Percentiles rank a stretch among this genome's conserved stretches.
These are phyloP conservation scores for Umbellularia californica DNA, from an alignment of 164 flowering plant species.

Conservation along the genomic window DNA sequence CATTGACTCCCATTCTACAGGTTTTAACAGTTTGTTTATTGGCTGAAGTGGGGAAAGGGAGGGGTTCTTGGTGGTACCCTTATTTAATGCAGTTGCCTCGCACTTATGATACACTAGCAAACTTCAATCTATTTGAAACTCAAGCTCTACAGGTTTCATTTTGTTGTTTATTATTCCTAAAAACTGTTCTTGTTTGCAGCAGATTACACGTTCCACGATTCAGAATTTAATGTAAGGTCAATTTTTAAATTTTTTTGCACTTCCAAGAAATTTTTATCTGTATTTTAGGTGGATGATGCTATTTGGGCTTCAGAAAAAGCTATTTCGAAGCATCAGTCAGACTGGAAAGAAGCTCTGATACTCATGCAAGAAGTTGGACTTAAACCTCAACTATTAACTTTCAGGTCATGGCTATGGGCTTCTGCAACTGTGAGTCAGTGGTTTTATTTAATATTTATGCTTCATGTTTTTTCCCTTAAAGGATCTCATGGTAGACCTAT, in stretches of 20 bases:
- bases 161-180: slow-evolving; percentile 8
- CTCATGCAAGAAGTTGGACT: slow-evolving; percentile 58
- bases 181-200: background rate
- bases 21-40: slow-evolving; percentile 57
- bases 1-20: slow-evolving; percentile 34
- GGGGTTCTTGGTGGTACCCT: slow-evolving; percentile 66
- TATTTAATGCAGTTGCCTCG: slow-evolving; percentile 71
- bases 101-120: slow-evolving; percentile 48
- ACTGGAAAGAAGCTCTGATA: slow-evolving; percentile 60
- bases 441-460: background rate
- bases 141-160: slow-evolving; percentile 77
- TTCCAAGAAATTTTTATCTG: slow-evolving; percentile 1
- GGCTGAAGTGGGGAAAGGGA: slow-evolving; percentile 73
- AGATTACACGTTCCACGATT: background rate
- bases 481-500: background rate
- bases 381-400: slow-evolving; percentile 46
- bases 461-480: background rate
- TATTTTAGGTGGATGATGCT: slow-evolving; percentile 74
- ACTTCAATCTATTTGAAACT: slow-evolving; percentile 56
- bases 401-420: slow-evolving; percentile 94
- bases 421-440: slow-evolving; percentile 65
- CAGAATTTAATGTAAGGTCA: background rate
- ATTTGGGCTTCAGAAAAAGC: slow-evolving; percentile 78
- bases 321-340: slow-evolving; percentile 41
- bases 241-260: background rate